A percentile compares a stretch with the other conserved stretches of the same genome.
These are phyloP conservation scores for Tuber brumale DNA, from an alignment of 495 filamentous ascomycete species.

Conservation along the genomic window DNA sequence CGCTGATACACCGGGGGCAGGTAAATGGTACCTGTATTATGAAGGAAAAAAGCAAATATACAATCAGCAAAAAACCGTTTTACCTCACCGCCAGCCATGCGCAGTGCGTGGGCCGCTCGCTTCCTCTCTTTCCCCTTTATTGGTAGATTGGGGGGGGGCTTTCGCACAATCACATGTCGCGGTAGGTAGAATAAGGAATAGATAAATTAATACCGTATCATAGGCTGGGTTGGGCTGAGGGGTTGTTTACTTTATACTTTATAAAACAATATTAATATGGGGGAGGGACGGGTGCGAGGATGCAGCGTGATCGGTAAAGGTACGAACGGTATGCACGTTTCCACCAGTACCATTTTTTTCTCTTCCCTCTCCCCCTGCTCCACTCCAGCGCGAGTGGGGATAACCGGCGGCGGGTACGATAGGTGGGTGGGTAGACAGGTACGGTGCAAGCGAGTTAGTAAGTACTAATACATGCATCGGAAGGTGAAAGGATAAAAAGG, in stretches of 20 bases:
- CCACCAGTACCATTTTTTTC: neutral
- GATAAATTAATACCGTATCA: neutral
- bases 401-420: neutral
- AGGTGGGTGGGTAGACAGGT: neutral
- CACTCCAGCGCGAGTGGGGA: neutral
- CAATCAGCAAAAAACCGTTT: neutral
- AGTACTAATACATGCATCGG: neutral
- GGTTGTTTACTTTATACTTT: neutral
- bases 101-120: neutral
- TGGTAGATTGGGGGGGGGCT: neutral
- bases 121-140: neutral
- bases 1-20: neutral
- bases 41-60: neutral
- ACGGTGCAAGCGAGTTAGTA: neutral
- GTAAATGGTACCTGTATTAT: neutral
- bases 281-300: neutral
- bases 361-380: neutral
- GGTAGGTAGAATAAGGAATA: neutral
- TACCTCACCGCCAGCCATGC: neutral
- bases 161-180: neutral
- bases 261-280: neutral
- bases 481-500: neutral
- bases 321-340: neutral
- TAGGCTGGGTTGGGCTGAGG: neutral
- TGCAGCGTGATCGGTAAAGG: neutral